These are phyloP conservation scores for Aphanomyces invadans DNA, from an alignment of 352 stramenopile genomes.

Conservation along the genomic window DNA sequence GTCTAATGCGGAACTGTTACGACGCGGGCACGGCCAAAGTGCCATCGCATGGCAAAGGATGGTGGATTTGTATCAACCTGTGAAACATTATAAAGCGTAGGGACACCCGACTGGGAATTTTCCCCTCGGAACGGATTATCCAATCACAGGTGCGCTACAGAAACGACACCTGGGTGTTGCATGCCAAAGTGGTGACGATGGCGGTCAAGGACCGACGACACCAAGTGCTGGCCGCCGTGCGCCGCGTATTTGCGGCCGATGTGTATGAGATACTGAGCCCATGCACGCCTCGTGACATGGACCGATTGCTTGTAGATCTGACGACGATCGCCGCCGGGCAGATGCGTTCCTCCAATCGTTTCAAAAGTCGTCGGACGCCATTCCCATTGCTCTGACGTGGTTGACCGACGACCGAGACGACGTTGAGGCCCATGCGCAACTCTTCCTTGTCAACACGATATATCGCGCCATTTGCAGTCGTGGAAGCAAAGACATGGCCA, in stretches of 20 bases:
- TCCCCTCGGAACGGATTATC: background rate
- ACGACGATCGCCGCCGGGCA: conserved; percentile 3
- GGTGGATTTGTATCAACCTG: background rate
- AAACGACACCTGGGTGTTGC: background rate
- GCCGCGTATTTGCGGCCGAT: background rate
- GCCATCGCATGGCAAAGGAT: background rate
- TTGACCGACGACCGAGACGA: background rate
- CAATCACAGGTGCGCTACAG: background rate
- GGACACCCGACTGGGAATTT: background rate
- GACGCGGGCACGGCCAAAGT: background rate
- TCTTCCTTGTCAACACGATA: conserved; percentile 17
- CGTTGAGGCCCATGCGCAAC: conserved; percentile 5
- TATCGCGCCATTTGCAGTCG: conserved; percentile 20
- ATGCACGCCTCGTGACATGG: background rate
- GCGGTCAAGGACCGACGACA: background rate
- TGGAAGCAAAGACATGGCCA: conserved; percentile 3
- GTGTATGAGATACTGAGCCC: background rate
- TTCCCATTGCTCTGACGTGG: conserved; percentile 9
- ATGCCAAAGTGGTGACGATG: background rate
- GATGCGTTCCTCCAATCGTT: conserved; percentile 21
- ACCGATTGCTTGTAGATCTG: background rate
- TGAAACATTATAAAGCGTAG: background rate
- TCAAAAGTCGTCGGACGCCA: conserved; percentile 1
- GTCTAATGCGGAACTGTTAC: background rate
- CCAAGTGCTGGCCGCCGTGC: conserved; percentile 6